Evolutionary conservation across 2,329 filamentous ascomycete species (phyloP), one percentile per base, ranked within the genome.

Genomic region (Fusarium coffeatum): DNA sequence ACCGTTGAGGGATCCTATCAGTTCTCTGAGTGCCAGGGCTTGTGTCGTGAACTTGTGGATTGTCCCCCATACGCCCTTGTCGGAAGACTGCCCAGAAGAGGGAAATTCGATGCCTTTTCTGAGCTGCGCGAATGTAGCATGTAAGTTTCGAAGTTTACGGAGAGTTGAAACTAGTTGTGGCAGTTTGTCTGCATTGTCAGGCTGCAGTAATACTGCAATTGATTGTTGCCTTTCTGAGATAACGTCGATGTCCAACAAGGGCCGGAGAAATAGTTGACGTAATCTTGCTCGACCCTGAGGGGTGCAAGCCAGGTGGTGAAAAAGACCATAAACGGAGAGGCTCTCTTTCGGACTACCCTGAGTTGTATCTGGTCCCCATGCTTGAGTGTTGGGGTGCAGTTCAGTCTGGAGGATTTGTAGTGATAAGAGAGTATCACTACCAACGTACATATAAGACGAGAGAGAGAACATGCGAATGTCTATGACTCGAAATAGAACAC

Each of bases 401-500:
- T 98, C 94, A 2, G 91, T 89, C 58, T 92, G 90, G 27, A 97
- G 84, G 28, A 99, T 93, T 74, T 98, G 95, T 11, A 99, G 85
- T 3, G 94, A 94, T 16, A 88, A 80, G 43, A 98, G 82, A 0
- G 94, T 92, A 75, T 98, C 93, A 4, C 87, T 83, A 72, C 93
- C 96, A 71, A 98, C 84, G 74, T 96, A 93, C 89, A 95, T 93
- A 53, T 82, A 82, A 56, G 84, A 77, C 40, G 80, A 79, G 25
- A 97, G 82, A 32, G 86, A 90, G 78, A 97, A 94, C 88, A 93
- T 94, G 74, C 92, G 87, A 13, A 98, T 80, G 1, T 83, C 85
- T 25, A 80, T 83, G 27, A 97, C 83, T 9, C 83, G 85, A 70
- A 92, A 92, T 43, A 71, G 53, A 13, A 65, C 45, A 15, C 87